Conservation (phyloP, 1,139 yeast species). For the Nakaseomyces kungkrabaensis region DNA sequence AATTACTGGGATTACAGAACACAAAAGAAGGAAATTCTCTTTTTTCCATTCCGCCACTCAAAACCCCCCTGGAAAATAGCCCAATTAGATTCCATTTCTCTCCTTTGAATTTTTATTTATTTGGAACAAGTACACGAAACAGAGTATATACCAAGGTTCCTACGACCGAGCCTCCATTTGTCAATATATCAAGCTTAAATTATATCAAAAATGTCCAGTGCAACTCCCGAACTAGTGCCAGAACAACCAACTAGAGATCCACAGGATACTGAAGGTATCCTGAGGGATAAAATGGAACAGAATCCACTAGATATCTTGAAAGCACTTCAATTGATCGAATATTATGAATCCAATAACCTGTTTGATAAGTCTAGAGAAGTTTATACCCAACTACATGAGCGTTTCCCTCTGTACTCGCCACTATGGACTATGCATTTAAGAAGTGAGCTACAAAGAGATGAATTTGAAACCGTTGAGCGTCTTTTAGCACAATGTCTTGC, state of each 20-base stretch:
- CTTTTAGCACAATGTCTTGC: conserved; percentile 25
- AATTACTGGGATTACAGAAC: too few species aligned
- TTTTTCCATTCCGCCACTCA: too few species aligned
- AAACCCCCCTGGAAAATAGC: too few species aligned
- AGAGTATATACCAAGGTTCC: too few species aligned
- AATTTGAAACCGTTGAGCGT: conserved; percentile 44
- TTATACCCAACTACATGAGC: conserved; percentile 51
- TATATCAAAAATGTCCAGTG: not conserved
- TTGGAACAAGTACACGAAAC: too few species aligned
- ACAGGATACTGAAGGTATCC: conserved; percentile 9
- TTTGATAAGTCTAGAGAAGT: conserved; percentile 51
- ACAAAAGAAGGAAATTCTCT: too few species aligned
- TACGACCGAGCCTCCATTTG: too few species aligned
- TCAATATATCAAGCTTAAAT: too few species aligned
- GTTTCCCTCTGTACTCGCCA: conserved; percentile 55
- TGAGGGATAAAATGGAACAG: conserved; percentile 11
- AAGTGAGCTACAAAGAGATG: conserved; percentile 58
- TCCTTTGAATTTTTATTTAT: too few species aligned
- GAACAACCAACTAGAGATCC: conserved; percentile 2
- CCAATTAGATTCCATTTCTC: too few species aligned
- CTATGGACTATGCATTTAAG: conserved; percentile 70
- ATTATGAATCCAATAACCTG: conserved; percentile 47
- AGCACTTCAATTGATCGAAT: conserved; percentile 51
- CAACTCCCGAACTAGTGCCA: conserved; percentile 8
- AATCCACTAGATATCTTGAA: conserved; percentile 46